Evolutionary conservation across 1,284 basidiomycete species (phyloP).

Genomic region (Papiliotrema nemorosa): DNA sequence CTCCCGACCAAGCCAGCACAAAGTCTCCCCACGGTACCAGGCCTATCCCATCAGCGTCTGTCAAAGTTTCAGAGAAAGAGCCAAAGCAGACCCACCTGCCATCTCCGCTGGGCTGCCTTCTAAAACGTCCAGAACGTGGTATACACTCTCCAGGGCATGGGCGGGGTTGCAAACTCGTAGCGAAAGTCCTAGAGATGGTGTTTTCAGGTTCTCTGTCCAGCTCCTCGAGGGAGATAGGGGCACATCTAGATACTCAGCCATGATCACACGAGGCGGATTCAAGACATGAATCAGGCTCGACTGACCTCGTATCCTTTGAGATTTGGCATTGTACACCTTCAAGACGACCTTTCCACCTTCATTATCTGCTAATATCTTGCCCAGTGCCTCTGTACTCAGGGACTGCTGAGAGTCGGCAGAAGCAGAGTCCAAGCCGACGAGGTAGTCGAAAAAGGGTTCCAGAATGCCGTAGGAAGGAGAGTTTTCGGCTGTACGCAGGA

Average conservation of each 20-base stretch:
- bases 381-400: slow-evolving; percentile 60
- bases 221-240: slow-evolving; percentile 69
- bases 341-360: slow-evolving; percentile 76
- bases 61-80: not conserved
- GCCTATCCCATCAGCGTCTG: slow-evolving; percentile 46
- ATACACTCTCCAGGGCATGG: slow-evolving; percentile 83
- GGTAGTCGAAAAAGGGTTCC: slow-evolving; percentile 96
- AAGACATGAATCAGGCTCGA: slow-evolving; percentile 19
- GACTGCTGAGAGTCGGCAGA: not conserved
- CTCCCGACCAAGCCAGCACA: slow-evolving; percentile 92
- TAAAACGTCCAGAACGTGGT: slow-evolving; percentile 95
- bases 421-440: slow-evolving; percentile 65
- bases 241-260: slow-evolving; percentile 60
- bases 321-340: slow-evolving; percentile 88
- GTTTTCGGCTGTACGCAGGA: slow-evolving; percentile 77
- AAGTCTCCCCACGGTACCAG: slow-evolving; percentile 85
- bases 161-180: slow-evolving; percentile 88
- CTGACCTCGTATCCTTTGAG: slow-evolving; percentile 74
- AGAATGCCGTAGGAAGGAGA: slow-evolving; percentile 83
- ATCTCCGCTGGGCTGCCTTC: slow-evolving; percentile 91
- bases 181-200: slow-evolving; percentile 77
- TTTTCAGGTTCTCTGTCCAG: slow-evolving; percentile 50
- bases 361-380: slow-evolving; percentile 76
- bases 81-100: slow-evolving; percentile 4
- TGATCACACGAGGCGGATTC: not conserved